Evolutionary conservation across 2,329 filamentous ascomycete species (phyloP), one percentile per base, ranked within the genome.

Genomic region (Aphanoascus verrucosus): DNA sequence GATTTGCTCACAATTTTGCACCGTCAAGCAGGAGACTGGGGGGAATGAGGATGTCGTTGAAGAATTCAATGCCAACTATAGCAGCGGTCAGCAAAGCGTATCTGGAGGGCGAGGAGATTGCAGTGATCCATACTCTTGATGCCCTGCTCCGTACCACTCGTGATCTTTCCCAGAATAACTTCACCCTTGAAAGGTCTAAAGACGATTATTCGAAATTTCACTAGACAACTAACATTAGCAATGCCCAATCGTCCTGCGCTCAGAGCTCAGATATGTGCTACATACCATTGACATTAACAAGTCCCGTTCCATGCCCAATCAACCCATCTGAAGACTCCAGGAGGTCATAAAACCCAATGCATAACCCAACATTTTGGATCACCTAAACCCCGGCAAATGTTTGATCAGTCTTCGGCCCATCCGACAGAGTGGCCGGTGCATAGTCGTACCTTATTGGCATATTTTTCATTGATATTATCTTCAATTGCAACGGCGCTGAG

Each of bases 151-250:
- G 79, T 84, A 35, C 84, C 83, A 59, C 82, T 83, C 58, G 84
- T 84, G 68, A 98, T 96, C 59, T 83, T 84, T 14, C 87, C 93
- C 43, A 87, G 77, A 63, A 98, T 78, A 56, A 96, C 88, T 67
- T 98, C 93, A 46, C 88, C 88, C 66, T 94, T 94, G 74, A 96
- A 97, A 0, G 93, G 93, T 20, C 93, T 83, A 69, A 97, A 98
- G 31, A 98, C 89, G 15, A 96, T 78, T 65, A 98, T 77, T 19
- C 89, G 86, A 64, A 97, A 98, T 67, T 94, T 89, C 48, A 94
- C 91, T 93, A 59, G 15, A 43, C 23, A 7, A 20, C 38, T 32
- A 32, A 35, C 23, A 42, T 34, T 20, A 52, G 15, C 17, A 15
- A 38, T n/a, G 9, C 35, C 45, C 9, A 49, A 7, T 5, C 31